Base-by-base conservation (phyloP, 352 stramenopile species). In the Pythium monospermum region DNA sequence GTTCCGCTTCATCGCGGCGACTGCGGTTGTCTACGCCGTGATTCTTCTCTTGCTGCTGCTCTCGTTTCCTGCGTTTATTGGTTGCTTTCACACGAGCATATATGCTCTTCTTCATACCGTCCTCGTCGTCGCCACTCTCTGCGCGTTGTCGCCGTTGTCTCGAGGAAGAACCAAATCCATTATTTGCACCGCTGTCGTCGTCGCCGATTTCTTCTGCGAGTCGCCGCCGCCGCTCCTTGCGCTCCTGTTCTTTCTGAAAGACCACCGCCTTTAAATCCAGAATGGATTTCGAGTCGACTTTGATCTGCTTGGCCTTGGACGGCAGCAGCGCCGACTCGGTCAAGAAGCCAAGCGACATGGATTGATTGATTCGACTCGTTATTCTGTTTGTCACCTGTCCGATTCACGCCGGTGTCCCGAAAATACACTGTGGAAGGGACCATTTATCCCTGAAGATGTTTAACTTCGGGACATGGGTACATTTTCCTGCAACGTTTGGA, bases 331-430 rank as follows among this genome's bases (percentile, higher is more conserved):
- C 87, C 50, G 81, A 94, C 75, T 96, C 85, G 3, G 87, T 96
- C n/a, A 96, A 62, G 65, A 96, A 96, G 38, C 87, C 87, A 8
- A 96, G 74, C 57, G 84, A 96, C 85, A 96, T 96, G 21, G 15
- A 53, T 33, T 28, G 23, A 19, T 53, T 36, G n/a, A 27, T 56
- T 47, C 3, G 8, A 21, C 18, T n/a, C n/a, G n/a, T n/a, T n/a
- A n/a, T n/a, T n/a, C n/a, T n/a, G n/a, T n/a, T n/a, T n/a, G n/a
- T n/a, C n/a, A n/a, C n/a, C n/a, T n/a, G n/a, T n/a, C n/a, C n/a
- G n/a, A n/a, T n/a, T n/a, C n/a, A n/a, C n/a, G n/a, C n/a, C n/a
- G n/a, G n/a, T n/a, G n/a, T n/a, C n/a, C n/a, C n/a, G n/a, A n/a
- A n/a, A n/a, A n/a, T n/a, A n/a, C n/a, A n/a, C n/a, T n/a, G n/a